These are phyloP conservation scores for Mycena alexandri DNA, from an alignment of 768 basidiomycete species.

Conservation along the genomic window DNA sequence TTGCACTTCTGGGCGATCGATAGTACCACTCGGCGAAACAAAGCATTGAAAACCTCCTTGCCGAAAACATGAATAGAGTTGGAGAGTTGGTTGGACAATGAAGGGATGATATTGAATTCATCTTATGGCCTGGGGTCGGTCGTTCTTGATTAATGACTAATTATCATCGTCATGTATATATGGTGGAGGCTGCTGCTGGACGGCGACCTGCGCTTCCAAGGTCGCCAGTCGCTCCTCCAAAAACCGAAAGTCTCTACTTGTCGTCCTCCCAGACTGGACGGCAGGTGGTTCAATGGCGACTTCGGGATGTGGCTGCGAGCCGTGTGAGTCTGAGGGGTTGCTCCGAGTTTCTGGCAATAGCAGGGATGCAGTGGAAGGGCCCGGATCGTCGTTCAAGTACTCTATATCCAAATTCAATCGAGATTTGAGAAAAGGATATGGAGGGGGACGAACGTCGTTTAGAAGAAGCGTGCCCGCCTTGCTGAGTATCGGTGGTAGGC, in stretches of 20 bases:
- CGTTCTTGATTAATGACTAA: background rate
- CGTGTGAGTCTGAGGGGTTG: background rate
- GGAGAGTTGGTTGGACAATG: too few species aligned
- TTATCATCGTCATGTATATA: conserved; percentile 20
- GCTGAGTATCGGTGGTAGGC: background rate
- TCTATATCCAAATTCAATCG: background rate
- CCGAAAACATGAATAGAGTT: too few species aligned
- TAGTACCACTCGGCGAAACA: too few species aligned
- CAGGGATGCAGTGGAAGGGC: background rate
- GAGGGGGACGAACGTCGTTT: background rate
- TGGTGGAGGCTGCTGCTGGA: conserved; percentile 20
- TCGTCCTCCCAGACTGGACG: background rate
- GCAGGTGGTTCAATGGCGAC: background rate
- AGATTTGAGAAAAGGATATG: background rate
- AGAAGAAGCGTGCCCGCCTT: background rate
- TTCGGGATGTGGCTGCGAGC: background rate
- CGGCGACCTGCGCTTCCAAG: conserved; percentile 25
- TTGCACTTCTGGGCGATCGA: too few species aligned
- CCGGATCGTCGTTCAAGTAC: background rate
- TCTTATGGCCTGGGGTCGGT: too few species aligned
- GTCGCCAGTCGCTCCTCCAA: conserved; percentile 30
- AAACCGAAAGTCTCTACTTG: background rate
- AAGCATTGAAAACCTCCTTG: too few species aligned
- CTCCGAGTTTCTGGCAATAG: too few species aligned
- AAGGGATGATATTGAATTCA: too few species aligned